These are phyloP conservation scores for Aspergillus sp. DNA, from an alignment of 2,329 filamentous ascomycete species.

Conservation along the genomic window DNA sequence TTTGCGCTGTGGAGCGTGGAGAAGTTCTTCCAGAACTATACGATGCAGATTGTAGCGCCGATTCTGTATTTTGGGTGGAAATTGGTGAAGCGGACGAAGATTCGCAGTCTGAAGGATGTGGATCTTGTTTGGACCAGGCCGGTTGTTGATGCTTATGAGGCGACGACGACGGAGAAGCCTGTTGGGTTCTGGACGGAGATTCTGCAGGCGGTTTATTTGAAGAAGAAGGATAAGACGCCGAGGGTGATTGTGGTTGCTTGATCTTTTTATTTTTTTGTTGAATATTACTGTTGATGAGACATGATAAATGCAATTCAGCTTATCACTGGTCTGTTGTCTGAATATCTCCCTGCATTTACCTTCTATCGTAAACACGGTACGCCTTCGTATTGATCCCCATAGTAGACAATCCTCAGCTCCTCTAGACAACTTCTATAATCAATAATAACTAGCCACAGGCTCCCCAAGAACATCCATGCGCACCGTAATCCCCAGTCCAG, in stretches of 20 bases:
- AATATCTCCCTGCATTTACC: too few species aligned
- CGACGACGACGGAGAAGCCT: neutral
- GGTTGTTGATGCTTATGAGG: neutral
- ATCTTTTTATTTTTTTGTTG: too few species aligned
- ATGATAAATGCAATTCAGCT: too few species aligned
- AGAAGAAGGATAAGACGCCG: neutral
- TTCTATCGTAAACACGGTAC: neutral
- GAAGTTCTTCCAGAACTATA: neutral
- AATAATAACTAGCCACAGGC: constrained; percentile 13
- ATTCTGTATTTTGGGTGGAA: neutral
- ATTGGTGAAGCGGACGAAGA: neutral
- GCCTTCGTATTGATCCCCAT: too few species aligned
- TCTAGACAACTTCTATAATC: too few species aligned
- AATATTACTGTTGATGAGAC: too few species aligned
- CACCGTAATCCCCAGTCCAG: constrained; percentile 13
- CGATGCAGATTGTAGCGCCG: too few species aligned
- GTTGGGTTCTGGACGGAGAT: neutral
- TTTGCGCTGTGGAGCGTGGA: neutral
- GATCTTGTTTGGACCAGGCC: neutral
- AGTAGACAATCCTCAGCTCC: too few species aligned
- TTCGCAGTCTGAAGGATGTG: neutral
- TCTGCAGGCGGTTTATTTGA: neutral
- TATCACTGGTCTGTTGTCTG: too few species aligned
- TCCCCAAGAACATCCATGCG: constrained; percentile 12
- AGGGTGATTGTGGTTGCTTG: too few species aligned